Conservation (phyloP, 2,329 filamentous ascomycete genomes). For the Lecanosticta acicola region DNA sequence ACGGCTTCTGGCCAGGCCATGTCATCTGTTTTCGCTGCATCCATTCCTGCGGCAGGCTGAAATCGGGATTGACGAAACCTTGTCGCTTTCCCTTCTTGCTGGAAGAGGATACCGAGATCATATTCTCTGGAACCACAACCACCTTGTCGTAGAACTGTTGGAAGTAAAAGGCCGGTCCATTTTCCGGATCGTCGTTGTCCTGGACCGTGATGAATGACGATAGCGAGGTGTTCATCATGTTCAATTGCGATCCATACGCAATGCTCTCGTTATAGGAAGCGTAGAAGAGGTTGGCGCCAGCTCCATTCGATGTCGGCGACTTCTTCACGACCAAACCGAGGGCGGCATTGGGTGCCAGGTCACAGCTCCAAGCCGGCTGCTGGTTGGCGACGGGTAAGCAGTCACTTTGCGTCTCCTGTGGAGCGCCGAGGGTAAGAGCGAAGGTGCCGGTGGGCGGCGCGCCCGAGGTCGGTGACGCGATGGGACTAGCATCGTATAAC, state of each 20-base stretch:
- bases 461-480: slow-evolving; percentile 49
- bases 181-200: slow-evolving; percentile 51
- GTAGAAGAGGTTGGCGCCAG: slow-evolving; percentile 30
- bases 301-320: slow-evolving; percentile 14
- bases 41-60: slow-evolving; percentile 13
- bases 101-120: slow-evolving; percentile 20
- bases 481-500: slow-evolving; percentile 33
- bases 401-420: slow-evolving; percentile 46
- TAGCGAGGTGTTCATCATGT: slow-evolving; percentile 41
- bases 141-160: slow-evolving; percentile 59
- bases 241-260: slow-evolving; percentile 55
- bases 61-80: slow-evolving; percentile 16
- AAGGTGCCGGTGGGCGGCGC: slow-evolving; percentile 53
- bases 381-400: slow-evolving; percentile 55
- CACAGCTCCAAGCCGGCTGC: slow-evolving; percentile 59
- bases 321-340: slow-evolving; percentile 28
- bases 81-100: slow-evolving; percentile 23
- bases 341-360: slow-evolving; percentile 36
- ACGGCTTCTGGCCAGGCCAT: slow-evolving; percentile 55
- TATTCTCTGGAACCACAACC: slow-evolving; percentile 47
- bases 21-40: slow-evolving; percentile 38
- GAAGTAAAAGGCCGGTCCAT: slow-evolving; percentile 61
- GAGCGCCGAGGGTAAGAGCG: slow-evolving; percentile 48
- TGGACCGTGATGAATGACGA: slow-evolving; percentile 49
- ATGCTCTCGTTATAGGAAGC: slow-evolving; percentile 31